These are phyloP conservation scores for Epichloe typhina DNA, from an alignment of 2,329 filamentous ascomycete species.

Conservation along the genomic window DNA sequence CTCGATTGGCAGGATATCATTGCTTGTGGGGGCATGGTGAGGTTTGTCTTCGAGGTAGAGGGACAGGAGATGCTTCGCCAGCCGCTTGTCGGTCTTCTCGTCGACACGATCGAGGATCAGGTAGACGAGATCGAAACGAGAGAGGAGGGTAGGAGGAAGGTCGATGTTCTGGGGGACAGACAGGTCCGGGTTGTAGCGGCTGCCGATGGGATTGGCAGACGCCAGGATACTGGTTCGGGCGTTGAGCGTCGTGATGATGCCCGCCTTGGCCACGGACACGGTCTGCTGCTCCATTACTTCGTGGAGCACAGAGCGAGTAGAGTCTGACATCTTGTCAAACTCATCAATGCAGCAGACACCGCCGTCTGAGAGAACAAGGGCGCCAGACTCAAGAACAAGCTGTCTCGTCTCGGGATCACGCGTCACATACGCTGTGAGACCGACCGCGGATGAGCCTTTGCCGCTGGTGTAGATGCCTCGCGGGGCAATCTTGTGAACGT, in stretches of 20 bases:
- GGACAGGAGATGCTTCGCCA: conserved; percentile 84
- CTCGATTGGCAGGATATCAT: conserved; percentile 82
- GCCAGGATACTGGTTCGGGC: conserved; percentile 91
- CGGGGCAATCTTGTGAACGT: conserved; percentile 95
- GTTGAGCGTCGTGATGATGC: conserved; percentile 93
- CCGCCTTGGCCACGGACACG: conserved; percentile 76
- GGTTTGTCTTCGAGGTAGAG: conserved; percentile 96
- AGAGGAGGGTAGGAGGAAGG: conserved; percentile 84
- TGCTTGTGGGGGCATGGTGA: conserved; percentile 59
- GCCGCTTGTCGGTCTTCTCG: conserved; percentile 73
- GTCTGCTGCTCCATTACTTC: conserved; percentile 86
- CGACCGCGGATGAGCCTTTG: conserved; percentile 68
- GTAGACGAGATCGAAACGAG: conserved; percentile 93
- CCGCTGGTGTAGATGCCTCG: conserved; percentile 73
- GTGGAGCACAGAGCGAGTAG: conserved; percentile 67
- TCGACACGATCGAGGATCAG: conserved; percentile 90
- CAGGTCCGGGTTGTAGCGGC: conserved; percentile 90
- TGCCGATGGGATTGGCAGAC: conserved; percentile 94
- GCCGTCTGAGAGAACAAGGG: conserved; percentile 65
- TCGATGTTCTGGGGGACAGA: conserved; percentile 98
- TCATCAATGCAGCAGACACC: conserved; percentile 78
- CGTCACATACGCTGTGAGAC: conserved; percentile 70
- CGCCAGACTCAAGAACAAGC: conserved; percentile 68
- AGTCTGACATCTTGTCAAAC: conserved; percentile 77
- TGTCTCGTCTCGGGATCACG: conserved; percentile 69